Percentiles rank a stretch among this genome's conserved stretches.
These are phyloP conservation scores for Cryphonectria carpinicola DNA, from an alignment of 2,329 filamentous ascomycete genomes.

Conservation along the genomic window DNA sequence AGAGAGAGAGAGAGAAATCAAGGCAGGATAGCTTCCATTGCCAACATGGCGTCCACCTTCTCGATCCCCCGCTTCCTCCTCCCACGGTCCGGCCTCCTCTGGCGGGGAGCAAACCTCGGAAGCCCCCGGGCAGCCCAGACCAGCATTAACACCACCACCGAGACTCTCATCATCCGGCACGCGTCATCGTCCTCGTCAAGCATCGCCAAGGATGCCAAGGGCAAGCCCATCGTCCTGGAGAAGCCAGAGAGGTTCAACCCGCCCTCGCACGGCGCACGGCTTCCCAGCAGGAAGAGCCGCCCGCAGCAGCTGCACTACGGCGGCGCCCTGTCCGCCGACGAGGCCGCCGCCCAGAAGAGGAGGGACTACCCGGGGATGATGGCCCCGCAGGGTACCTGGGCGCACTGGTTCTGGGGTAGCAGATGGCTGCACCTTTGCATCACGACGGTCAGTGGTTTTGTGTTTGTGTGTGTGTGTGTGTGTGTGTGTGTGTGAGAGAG, in stretches of 20 bases:
- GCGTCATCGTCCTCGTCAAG: constrained; percentile 36
- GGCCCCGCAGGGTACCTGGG: constrained; percentile 79
- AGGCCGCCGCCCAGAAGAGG: constrained; percentile 66
- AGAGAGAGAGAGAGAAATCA: not conserved
- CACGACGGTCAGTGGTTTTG: constrained; percentile 64
- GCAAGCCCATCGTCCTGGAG: constrained; percentile 70
- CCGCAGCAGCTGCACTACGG: constrained; percentile 76
- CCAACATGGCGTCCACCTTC: constrained; percentile 49
- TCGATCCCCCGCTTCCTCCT: constrained; percentile 71
- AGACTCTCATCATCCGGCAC: constrained; percentile 38
- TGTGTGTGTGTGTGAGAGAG: too few relatives aligned
- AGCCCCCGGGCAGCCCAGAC: constrained; percentile 29
- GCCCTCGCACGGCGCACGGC: constrained; percentile 80
- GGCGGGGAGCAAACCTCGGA: constrained; percentile 45
- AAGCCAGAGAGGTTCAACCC: constrained; percentile 90
- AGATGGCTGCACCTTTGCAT: constrained; percentile 78
- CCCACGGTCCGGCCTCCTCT: constrained; percentile 61
- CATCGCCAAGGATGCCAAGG: constrained; percentile 42
- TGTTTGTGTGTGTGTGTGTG: too few relatives aligned
- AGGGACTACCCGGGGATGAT: constrained; percentile 88
- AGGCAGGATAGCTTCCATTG: not conserved
- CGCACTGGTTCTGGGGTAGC: constrained; percentile 84
- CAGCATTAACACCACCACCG: constrained; percentile 35
- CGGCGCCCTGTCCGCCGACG: constrained; percentile 67
- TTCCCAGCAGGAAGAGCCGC: constrained; percentile 51